Evolutionary conservation across 108 stramenopile genomes (phyloP), one percentile per base, ranked within the genome.

Genomic region (Discostella pseudostelligera): DNA sequence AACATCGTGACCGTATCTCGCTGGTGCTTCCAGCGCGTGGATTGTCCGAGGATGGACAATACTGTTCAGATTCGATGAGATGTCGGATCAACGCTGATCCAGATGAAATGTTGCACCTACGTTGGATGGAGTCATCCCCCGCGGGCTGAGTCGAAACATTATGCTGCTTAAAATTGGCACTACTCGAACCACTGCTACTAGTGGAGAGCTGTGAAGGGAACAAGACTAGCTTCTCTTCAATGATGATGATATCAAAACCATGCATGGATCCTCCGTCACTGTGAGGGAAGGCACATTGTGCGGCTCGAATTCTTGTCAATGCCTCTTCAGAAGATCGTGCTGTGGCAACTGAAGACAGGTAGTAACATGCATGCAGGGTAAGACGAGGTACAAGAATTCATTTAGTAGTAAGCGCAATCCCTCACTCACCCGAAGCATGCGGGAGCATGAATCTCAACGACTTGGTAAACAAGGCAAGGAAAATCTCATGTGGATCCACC

Each of bases 181-280:
- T 51, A 29, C 16, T 39, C 21, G 26, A 13, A 19, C n/a, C 25
- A 17, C 56, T 59, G 50, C 20, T 42, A 5, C 20, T 42, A 5
- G 35, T 37, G 43, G 36, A 42, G 25, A 22, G 48, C 8, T 12
- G n/a, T 35, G 39, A 63, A 22, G 10, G 57, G 49, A 28, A 26
- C 32, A 2, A 8, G 43, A 58, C 22, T 10, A 87, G 68, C 8
- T 74, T 56, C 43, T 87, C 82, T 57, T 85, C 87, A 6, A 82
- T 67, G 48, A 87, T 65, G 26, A 87, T 82, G 22, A 87, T 68
- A 51, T 87, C 87, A 61, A 79, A 87, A 3, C 70, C 75, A 59
- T 81, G 73, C 8, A 64, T 45, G 1, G 80, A 20, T 17, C 73
- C 78, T 56, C 78, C 78, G 42, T 79, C 78, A 12, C 48, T 57